phyloP scores from a whole-genome alignment of 2,329 filamentous ascomycete genomes.

The Colletotrichum orchidophilum region DNA sequence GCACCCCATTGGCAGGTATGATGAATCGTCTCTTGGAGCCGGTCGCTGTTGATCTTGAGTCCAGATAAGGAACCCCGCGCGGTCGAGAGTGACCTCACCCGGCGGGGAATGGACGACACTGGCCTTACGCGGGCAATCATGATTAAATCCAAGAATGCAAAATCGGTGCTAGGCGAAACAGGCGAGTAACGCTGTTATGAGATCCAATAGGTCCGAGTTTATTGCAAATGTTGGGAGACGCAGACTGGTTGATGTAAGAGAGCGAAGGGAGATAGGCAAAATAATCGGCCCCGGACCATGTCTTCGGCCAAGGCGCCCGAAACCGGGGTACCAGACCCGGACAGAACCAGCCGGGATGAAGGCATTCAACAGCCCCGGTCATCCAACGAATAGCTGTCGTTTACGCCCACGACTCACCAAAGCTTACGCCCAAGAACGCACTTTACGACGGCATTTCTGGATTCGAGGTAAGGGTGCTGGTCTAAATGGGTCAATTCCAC shows the following conservation, averaged over 20 bases:
- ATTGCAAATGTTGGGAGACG: background rate
- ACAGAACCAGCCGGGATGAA: background rate
- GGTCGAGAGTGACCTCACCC: slow-evolving; percentile 14
- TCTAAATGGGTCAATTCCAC: background rate
- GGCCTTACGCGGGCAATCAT: background rate
- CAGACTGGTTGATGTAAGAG: background rate
- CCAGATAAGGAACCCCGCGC: slow-evolving; percentile 22
- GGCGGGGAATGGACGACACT: background rate
- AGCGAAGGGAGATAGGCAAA: slow-evolving; percentile 11
- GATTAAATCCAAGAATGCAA: too few relatives aligned
- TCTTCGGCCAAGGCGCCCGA: slow-evolving; percentile 4
- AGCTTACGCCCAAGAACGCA: background rate
- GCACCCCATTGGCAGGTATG: slow-evolving; percentile 46
- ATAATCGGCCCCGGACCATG: background rate
- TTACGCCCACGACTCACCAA: background rate
- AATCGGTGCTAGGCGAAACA: too few relatives aligned
- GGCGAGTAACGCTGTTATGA: background rate
- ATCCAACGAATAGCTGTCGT: background rate
- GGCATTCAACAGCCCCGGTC: background rate
- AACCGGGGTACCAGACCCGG: background rate
- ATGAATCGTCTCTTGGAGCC: slow-evolving; percentile 43
- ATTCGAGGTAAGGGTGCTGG: background rate
- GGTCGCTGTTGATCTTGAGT: slow-evolving; percentile 41
- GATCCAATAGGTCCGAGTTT: background rate
- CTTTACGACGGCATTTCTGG: background rate